phyloP scores from a whole-genome alignment of 169 alveolate genomes.

The Miamiensis avidus region DNA sequence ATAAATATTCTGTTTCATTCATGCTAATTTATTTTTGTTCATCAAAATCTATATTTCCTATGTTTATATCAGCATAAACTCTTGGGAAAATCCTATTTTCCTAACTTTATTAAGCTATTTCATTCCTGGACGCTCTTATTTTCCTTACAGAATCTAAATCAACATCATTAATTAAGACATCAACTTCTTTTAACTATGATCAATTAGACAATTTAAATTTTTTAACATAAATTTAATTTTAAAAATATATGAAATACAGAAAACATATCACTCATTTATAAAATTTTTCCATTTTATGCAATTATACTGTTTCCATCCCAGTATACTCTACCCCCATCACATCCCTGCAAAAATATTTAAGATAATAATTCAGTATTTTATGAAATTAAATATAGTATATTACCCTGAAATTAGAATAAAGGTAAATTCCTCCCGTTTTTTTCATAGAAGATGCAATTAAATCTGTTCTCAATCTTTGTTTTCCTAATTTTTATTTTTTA shows the following conservation, averaged over 20 bases:
- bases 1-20: neutral
- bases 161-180: slow-evolving; percentile 52
- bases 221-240: too few species aligned
- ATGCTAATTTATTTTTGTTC: slow-evolving; percentile 59
- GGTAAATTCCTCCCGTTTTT: slow-evolving; percentile 80
- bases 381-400: too few species aligned
- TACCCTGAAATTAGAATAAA: slow-evolving; percentile 71
- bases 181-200: slow-evolving; percentile 49
- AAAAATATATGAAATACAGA: slow-evolving; percentile 3
- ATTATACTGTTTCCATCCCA: slow-evolving; percentile 84
- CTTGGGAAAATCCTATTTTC: neutral
- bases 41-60: slow-evolving; percentile 67
- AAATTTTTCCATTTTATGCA: slow-evolving; percentile 76
- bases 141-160: neutral
- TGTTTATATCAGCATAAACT: slow-evolving; percentile 26
- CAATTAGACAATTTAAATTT: neutral
- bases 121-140: neutral
- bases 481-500: neutral
- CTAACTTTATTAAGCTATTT: neutral
- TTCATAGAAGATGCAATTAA: slow-evolving; percentile 55
- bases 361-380: neutral
- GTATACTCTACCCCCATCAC: slow-evolving; percentile 88
- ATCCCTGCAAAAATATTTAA: slow-evolving; percentile 47
- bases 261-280: slow-evolving; percentile 57
- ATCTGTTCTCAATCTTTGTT: slow-evolving; percentile 47